Evolutionary conservation across 148 eudicot species (phyloP).

Genomic region (Dianthus caryophyllus): DNA sequence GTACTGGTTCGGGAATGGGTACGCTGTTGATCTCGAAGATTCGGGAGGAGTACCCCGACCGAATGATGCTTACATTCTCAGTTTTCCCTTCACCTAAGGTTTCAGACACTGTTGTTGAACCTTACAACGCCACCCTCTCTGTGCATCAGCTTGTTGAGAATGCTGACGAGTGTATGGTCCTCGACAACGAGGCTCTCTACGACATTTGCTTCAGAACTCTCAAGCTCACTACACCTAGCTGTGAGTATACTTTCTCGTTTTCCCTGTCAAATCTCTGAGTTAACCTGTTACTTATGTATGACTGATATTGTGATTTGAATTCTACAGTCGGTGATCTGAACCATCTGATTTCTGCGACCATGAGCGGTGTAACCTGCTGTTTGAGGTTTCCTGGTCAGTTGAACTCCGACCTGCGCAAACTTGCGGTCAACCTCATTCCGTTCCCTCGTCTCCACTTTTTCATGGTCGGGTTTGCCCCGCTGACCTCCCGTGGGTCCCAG

Average conservation of each 20-base stretch:
- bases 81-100: constrained; percentile 39
- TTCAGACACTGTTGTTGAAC: constrained; percentile 41
- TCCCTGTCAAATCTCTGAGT: not conserved
- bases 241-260: constrained; percentile 30
- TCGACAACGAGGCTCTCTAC: constrained; percentile 34
- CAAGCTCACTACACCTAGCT: constrained; percentile 41
- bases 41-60: constrained; percentile 41
- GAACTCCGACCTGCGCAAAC: constrained; percentile 45
- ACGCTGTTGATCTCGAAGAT: constrained; percentile 37
- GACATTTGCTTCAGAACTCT: constrained; percentile 42
- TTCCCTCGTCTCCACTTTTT: constrained; percentile 49
- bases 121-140: constrained; percentile 39
- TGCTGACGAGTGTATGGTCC: constrained; percentile 43
- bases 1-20: constrained; percentile 45
- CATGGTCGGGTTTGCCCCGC: constrained; percentile 47
- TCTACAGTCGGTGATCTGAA: constrained; percentile 40
- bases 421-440: constrained; percentile 41
- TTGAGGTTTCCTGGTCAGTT: constrained; percentile 42
- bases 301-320: not conserved
- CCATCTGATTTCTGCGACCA: constrained; percentile 42
- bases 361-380: constrained; percentile 47
- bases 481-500: constrained; percentile 46
- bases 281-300: not conserved
- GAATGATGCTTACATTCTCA: constrained; percentile 42
- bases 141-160: constrained; percentile 40